Evolutionary conservation across 495 filamentous ascomycete species (phyloP).

Genomic region (Parathielavia appendiculata): DNA sequence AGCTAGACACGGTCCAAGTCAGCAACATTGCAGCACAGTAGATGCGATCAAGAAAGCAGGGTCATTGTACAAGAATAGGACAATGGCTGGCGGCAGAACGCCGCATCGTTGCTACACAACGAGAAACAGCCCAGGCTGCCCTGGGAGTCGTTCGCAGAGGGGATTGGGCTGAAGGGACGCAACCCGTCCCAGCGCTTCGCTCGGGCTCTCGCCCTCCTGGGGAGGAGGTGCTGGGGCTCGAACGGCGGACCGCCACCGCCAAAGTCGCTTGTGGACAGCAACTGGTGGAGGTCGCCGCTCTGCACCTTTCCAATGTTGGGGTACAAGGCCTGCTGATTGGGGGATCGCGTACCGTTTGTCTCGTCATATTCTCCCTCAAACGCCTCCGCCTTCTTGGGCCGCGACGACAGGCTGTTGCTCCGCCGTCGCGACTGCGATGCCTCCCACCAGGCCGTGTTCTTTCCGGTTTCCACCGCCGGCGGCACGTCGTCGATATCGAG

Average conservation of each 20-base stretch:
- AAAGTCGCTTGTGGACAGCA: conserved; percentile 6
- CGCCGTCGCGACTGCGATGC: conserved; percentile 35
- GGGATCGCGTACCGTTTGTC: conserved; percentile 40
- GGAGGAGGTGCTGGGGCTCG: conserved; percentile 16
- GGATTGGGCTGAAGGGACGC: conserved; percentile 22
- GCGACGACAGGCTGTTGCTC: conserved; percentile 34
- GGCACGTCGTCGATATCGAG: conserved; percentile 44
- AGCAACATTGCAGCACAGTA: conserved; percentile 1
- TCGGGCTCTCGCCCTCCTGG: conserved; percentile 14
- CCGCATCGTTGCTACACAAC: conserved; percentile 18
- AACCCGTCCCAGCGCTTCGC: conserved; percentile 18
- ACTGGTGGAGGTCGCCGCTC: conserved; percentile 8
- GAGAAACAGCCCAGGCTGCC: conserved; percentile 23
- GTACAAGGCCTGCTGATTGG: conserved; percentile 9
- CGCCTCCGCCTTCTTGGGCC: conserved; percentile 40
- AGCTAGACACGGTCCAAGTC: conserved; percentile 23
- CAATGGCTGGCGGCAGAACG: conserved; percentile 10
- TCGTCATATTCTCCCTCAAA: conserved; percentile 50
- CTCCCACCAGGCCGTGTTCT: conserved; percentile 52
- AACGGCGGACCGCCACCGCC: conserved; percentile 1
- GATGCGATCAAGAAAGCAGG: conserved; percentile 4
- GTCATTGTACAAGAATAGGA: conserved; percentile 19
- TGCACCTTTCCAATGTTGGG: conserved; percentile 20
- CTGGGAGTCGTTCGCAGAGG: conserved; percentile 19
- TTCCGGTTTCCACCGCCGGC: conserved; percentile 21